Evolutionary conservation across 352 stramenopile genomes (phyloP).

Genomic region (Phytophthora boehmeriae): DNA sequence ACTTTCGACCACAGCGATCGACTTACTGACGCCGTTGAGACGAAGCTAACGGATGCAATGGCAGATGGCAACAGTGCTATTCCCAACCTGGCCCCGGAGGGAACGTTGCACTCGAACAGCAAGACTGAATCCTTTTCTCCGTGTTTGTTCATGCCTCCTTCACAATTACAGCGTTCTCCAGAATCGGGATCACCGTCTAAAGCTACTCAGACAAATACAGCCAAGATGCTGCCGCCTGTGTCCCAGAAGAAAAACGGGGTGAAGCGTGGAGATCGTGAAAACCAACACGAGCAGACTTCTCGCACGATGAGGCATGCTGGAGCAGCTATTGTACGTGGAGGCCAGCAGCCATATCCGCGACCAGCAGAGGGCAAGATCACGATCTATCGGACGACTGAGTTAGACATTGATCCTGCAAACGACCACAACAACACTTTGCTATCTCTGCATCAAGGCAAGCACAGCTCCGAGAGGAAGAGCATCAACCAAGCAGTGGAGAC

Average conservation of each 20-base stretch:
- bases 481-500: constrained; percentile 13
- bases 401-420: constrained; percentile 21
- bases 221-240: constrained; percentile 14
- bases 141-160: constrained; percentile 36
- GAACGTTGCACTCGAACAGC: background rate
- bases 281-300: constrained; percentile 17
- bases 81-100: constrained; percentile 10
- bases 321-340: constrained; percentile 16
- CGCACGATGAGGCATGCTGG: constrained; percentile 26
- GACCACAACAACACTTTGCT: constrained; percentile 6
- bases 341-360: constrained; percentile 11
- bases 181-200: constrained; percentile 1
- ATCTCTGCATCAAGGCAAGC: constrained; percentile 10
- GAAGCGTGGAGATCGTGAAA: constrained; percentile 11
- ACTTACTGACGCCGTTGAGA: constrained; percentile 24
- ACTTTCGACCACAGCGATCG: constrained; percentile 37
- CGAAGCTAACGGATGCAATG: constrained; percentile 10
- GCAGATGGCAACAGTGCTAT: constrained; percentile 16
- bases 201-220: constrained; percentile 8
- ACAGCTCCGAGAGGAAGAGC: constrained; percentile 14
- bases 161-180: constrained; percentile 13
- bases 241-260: constrained; percentile 12
- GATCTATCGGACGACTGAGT: constrained; percentile 35
- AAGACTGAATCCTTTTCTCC: constrained; percentile 19
- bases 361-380: constrained; percentile 35